Base-by-base conservation (phyloP, 1,139 yeast species). In the Hansenula sp. region DNA sequence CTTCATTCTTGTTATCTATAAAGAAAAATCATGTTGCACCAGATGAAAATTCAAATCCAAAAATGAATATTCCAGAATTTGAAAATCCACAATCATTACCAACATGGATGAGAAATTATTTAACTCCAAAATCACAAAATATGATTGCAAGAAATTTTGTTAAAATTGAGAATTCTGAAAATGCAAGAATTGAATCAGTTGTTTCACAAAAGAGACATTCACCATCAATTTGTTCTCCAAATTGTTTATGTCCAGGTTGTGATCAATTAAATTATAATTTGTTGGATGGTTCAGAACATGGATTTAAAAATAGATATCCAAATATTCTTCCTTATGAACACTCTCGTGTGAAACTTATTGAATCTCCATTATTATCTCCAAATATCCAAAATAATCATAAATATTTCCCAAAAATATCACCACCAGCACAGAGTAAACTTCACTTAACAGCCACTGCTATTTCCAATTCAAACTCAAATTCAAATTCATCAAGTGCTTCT, bases 311-410 rank as follows among this genome's bases (percentile, higher is more conserved):
- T 60, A 63, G 96, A 43, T 87, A 87, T 64, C 79, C 84, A 47
- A 89, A 87, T 57, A 83, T 87, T 37, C 73, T 85, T 52, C 82
- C 94, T n/a, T 87, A 77, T 60, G 92, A 84, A 51, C 89, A 84
- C 54, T 76, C 92, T 12, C 66, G 95, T 44, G 96, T 88, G 16
- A 74, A 71, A 47, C 63, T 76, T 61, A 51, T 60, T 42, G 61
- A 63, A 27, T 65, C 71, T 1, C 69, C 70, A 26, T 40, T 40
- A 44, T 47, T 40, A 33, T 38, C 47, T n/a, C 45, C 44, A 30
- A 42, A 40, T 24, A 33, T 44, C 19, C 28, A 21, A 19, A 46
- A 36, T 61, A 61, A 41, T 16, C 24, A 34, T 21, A 33, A 39
- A 34, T 44, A 37, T 22, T 44, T 36, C 21, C 33, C 40, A 16